Conservation (phyloP, 352 stramenopile genomes). For the Phytophthora idaei region DNA sequence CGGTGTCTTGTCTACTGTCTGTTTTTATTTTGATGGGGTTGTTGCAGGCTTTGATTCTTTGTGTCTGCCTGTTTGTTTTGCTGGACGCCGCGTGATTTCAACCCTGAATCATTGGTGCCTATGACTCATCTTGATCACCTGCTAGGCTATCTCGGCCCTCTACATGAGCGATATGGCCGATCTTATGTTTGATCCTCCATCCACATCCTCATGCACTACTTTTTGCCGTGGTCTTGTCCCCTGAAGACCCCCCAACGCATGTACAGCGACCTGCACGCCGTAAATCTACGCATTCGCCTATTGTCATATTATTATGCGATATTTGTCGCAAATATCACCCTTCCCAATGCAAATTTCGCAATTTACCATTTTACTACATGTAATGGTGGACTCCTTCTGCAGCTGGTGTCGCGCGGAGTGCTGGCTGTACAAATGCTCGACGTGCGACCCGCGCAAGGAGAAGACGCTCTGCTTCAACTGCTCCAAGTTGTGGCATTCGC, state of each 20-base stretch:
- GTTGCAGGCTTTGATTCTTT: background rate
- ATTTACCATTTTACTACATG: background rate
- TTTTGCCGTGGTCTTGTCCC: background rate
- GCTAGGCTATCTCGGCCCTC: background rate
- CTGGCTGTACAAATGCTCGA: slow-evolving; percentile 42
- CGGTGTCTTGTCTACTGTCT: slow-evolving; percentile 1
- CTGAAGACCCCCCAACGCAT: background rate
- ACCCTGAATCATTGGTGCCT: background rate
- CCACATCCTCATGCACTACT: background rate
- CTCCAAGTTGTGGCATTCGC: slow-evolving; percentile 49
- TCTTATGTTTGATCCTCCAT: background rate
- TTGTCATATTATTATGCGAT: slow-evolving; percentile 11
- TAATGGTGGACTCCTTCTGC: slow-evolving; percentile 20
- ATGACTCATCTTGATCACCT: slow-evolving; percentile 36
- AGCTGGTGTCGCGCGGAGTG: slow-evolving; percentile 40
- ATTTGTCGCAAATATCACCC: slow-evolving; percentile 16
- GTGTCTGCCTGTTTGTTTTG: background rate
- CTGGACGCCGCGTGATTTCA: slow-evolving; percentile 3
- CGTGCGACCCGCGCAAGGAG: slow-evolving; percentile 42
- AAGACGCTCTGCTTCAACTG: slow-evolving; percentile 37
- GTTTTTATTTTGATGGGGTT: background rate
- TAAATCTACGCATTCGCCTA: slow-evolving; percentile 11
- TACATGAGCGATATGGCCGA: background rate
- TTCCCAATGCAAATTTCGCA: slow-evolving; percentile 14
- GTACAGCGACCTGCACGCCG: background rate